Conservation (phyloP, 2,329 filamentous ascomycete genomes). For the Aspergillus sp. region DNA sequence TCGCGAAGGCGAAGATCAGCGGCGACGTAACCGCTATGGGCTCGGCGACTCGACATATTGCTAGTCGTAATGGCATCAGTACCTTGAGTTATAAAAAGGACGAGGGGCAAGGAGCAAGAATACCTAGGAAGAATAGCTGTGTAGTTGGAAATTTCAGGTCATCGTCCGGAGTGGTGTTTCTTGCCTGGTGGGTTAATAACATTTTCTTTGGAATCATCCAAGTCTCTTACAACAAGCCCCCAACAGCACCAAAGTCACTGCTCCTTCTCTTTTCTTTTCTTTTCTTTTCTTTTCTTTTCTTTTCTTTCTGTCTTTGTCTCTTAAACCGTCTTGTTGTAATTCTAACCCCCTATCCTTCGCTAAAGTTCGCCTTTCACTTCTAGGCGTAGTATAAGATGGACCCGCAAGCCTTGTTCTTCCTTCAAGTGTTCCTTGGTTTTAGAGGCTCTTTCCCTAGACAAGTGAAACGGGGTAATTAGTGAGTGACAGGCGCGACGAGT, state of each 20-base stretch:
- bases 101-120: constrained; percentile 26
- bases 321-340: neutral
- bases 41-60: constrained; percentile 88
- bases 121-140: constrained; percentile 84
- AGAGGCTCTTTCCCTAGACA: neutral
- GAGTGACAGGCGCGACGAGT: neutral
- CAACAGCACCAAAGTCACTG: constrained; percentile 10
- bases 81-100: neutral
- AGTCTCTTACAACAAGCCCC: constrained; percentile 53
- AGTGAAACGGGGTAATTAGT: neutral
- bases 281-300: neutral
- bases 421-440: neutral
- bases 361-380: neutral
- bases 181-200: constrained; percentile 60
- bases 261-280: neutral
- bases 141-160: constrained; percentile 68
- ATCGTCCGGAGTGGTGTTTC: constrained; percentile 62
- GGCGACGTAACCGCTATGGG: constrained; percentile 87
- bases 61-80: constrained; percentile 45
- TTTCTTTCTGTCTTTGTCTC: neutral
- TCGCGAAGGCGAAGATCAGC: constrained; percentile 86
- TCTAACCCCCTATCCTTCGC: neutral
- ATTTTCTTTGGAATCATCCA: constrained; percentile 51
- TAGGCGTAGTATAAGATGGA: neutral
- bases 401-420: neutral